Conservation (phyloP, 495 filamentous ascomycete genomes). For the Neurospora terricola region DNA sequence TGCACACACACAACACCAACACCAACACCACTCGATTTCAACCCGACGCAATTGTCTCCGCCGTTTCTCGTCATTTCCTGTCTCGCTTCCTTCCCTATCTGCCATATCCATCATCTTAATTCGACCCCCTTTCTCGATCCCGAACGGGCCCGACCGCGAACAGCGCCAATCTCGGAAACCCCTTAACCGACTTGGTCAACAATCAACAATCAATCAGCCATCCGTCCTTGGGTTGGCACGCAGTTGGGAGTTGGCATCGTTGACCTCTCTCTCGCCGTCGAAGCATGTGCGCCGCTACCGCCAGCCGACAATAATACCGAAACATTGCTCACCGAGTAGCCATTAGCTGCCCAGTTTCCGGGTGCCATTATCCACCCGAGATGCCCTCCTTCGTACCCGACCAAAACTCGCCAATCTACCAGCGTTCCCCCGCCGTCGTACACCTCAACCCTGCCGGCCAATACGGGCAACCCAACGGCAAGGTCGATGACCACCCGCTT, state of each 20-base stretch:
- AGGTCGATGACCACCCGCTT: slow-evolving; percentile 18
- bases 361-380: slow-evolving; percentile 17
- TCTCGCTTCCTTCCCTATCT: not conserved
- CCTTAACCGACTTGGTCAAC: not conserved
- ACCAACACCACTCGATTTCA: not conserved
- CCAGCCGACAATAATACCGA: slow-evolving; percentile 5
- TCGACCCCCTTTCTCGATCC: not conserved
- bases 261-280: not conserved
- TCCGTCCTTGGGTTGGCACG: not conserved
- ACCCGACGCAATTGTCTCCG: not conserved
- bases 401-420: slow-evolving; percentile 37
- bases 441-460: slow-evolving; percentile 21
- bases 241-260: not conserved
- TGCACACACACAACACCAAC: not conserved
- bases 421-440: slow-evolving; percentile 26
- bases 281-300: slow-evolving; percentile 15
- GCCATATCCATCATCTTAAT: not conserved
- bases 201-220: not conserved
- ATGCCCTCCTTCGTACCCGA: slow-evolving; percentile 53
- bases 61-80: not conserved
- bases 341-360: slow-evolving; percentile 2
- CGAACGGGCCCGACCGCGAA: not conserved
- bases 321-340: slow-evolving; percentile 7
- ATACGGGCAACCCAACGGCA: slow-evolving; percentile 21
- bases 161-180: not conserved